Evolutionary conservation across 2,329 filamentous ascomycete genomes (phyloP), one percentile per base, ranked within the genome.

Genomic region (Davidsoniella australis): DNA sequence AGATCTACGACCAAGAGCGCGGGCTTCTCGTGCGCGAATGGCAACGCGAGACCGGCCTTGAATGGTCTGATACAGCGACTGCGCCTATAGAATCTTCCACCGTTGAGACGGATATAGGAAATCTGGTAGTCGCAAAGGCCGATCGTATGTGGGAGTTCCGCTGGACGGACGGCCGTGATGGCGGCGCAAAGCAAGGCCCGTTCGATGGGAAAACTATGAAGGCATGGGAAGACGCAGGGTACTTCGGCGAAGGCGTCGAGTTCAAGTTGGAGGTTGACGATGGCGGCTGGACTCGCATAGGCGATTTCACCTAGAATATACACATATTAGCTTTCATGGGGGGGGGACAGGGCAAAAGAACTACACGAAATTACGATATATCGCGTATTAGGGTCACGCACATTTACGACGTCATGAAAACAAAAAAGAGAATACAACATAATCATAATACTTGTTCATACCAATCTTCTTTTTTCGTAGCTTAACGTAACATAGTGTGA

Each of bases 1-100:
- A 96, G n/a, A 80, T 96, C 45, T 98, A 96, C 64, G 87, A 96
- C 51, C 74, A 80, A 41, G 85, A 93, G 61, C 75, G 88, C 51
- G 91, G 96, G 64, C 64, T 82, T 53, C 72, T 98, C 24, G 77
- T 88, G 48, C 74, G 91, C 33, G 82, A 89, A 61, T 96, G 87
- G 62, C 75, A 75, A 55, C 78, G 79, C 46, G 88, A 95, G 63
- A 86, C 86, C 0, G 88, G 88, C 33, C 86, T 94, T 57, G 76
- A 82, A 7, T 98, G 91, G 91, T 62, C 64, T 17, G 68, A 76
- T 39, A 60, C 59, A 16, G 58, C 58, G 33, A 57, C 48, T 20
- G 51, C 55, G 45, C 53, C 56, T 10, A 50, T 54, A 18, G 50
- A 53, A n/a, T 50, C 55, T 41, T 5, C 4, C 20, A 44, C 53